These are phyloP conservation scores for Hypoxylon sp. DNA, from an alignment of 2,329 filamentous ascomycete species.

Conservation along the genomic window DNA sequence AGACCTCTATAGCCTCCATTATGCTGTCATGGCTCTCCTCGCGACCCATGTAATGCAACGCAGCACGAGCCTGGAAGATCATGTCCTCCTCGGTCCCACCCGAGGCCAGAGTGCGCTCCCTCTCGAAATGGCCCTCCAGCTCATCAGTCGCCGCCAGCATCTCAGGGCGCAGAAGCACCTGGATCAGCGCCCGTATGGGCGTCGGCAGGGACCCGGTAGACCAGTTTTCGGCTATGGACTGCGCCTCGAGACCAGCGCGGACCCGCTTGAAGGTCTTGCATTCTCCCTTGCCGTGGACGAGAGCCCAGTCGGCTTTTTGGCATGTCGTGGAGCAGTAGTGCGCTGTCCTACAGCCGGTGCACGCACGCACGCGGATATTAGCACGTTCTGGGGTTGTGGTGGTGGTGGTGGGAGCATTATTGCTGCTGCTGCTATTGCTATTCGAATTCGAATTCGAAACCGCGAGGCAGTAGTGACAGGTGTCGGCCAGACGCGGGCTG, in stretches of 20 bases:
- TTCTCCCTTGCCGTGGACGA: conserved; percentile 68
- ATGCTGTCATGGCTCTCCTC: conserved; percentile 57
- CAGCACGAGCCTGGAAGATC: conserved; percentile 64
- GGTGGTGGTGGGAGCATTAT: neutral
- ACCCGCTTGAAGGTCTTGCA: conserved; percentile 64
- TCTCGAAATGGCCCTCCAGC: conserved; percentile 64
- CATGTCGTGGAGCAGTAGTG: conserved; percentile 70
- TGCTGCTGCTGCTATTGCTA: conserved; percentile 28
- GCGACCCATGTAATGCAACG: conserved; percentile 63
- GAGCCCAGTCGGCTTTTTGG: conserved; percentile 68
- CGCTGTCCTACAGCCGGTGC: conserved; percentile 67
- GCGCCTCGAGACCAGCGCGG: conserved; percentile 49
- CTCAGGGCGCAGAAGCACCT: conserved; percentile 62
- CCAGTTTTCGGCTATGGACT: conserved; percentile 43
- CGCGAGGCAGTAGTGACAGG: conserved; percentile 67
- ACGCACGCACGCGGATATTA: conserved; percentile 57
- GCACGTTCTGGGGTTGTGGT: neutral
- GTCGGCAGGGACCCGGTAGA: conserved; percentile 64
- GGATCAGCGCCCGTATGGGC: conserved; percentile 67
- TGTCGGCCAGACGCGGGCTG: conserved; percentile 57
- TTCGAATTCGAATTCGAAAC: conserved; percentile 14
- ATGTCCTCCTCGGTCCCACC: conserved; percentile 54
- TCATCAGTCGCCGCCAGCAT: conserved; percentile 54
- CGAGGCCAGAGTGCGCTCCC: conserved; percentile 56
- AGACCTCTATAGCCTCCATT: conserved; percentile 60